Conservation (phyloP, 2,329 filamentous ascomycete genomes). For the Colletotrichum spinosum region DNA sequence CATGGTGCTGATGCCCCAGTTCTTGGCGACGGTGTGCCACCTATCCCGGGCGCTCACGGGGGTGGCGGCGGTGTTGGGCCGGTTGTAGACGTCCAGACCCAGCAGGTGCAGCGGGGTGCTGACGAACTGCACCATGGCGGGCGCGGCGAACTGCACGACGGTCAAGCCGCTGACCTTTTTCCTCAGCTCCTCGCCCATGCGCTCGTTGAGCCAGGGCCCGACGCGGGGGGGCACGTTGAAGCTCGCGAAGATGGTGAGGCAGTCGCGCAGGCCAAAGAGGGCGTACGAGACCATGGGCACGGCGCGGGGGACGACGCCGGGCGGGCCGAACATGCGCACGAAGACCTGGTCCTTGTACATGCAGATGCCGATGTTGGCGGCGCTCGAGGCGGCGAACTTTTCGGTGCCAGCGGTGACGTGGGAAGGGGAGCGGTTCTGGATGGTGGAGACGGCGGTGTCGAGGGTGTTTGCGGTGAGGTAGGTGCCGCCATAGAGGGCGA, state of each 20-base stretch:
- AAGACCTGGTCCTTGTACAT: conserved; percentile 92
- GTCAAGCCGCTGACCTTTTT: conserved; percentile 64
- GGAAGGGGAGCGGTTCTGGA: conserved; percentile 66
- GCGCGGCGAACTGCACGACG: conserved; percentile 82
- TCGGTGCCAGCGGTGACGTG: conserved; percentile 77
- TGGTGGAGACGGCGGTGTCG: conserved; percentile 81
- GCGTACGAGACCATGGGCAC: conserved; percentile 79
- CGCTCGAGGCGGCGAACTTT: conserved; percentile 85
- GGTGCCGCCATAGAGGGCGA: conserved; percentile 85
- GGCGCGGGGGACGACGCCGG: conserved; percentile 58
- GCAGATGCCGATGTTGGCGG: conserved; percentile 87
- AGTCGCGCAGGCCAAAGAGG: conserved; percentile 86
- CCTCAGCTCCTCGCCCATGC: conserved; percentile 65
- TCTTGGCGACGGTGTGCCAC: conserved; percentile 73
- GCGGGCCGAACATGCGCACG: conserved; percentile 82
- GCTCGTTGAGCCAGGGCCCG: conserved; percentile 73
- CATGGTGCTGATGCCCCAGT: conserved; percentile 79
- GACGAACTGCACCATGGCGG: conserved; percentile 81
- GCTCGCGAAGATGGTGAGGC: conserved; percentile 88
- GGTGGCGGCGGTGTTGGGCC: conserved; percentile 55
- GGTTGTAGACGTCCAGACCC: conserved; percentile 88
- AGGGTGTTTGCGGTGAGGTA: conserved; percentile 90
- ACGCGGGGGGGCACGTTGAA: conserved; percentile 90
- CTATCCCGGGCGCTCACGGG: conserved; percentile 66
- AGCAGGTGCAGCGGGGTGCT: conserved; percentile 88